Percentiles rank a stretch among this genome's conserved stretches.
Conservation (phyloP, 2,329 filamentous ascomycete species). For the Sclerotinia glacialis region DNA sequence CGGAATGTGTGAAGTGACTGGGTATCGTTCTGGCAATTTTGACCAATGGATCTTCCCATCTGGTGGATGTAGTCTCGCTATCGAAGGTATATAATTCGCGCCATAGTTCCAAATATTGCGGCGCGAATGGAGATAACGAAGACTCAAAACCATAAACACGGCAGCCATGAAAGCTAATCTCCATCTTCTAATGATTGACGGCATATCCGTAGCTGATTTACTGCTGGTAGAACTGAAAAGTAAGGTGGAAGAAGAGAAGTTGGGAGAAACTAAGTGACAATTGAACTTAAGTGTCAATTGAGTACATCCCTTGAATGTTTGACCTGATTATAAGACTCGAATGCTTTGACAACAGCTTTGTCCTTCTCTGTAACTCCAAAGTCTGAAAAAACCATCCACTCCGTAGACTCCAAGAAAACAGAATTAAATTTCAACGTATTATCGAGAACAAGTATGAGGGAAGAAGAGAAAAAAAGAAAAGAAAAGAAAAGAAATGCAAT, state of each 20-base stretch:
- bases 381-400: neutral
- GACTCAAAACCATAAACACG: conserved; percentile 27
- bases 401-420: neutral
- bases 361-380: conserved; percentile 4
- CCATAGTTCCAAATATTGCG: conserved; percentile 28
- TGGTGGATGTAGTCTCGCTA: conserved; percentile 43
- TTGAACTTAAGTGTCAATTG: conserved; percentile 15
- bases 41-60: conserved; percentile 52
- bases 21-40: conserved; percentile 35
- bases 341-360: conserved; percentile 15
- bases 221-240: neutral
- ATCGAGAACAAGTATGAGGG: neutral
- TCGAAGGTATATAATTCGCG: conserved; percentile 25
- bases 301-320: conserved; percentile 17
- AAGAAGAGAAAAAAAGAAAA: neutral
- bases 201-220: conserved; percentile 19
- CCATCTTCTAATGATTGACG: conserved; percentile 34
- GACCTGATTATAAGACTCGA: neutral
- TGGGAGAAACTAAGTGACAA: conserved; percentile 1
- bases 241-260: neutral
- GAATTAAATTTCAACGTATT: too few relatives aligned
- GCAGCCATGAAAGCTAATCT: conserved; percentile 30
- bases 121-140: conserved; percentile 34
- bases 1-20: conserved; percentile 34
- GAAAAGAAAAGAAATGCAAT: neutral